phyloP scores from a whole-genome alignment of 1,284 basidiomycete genomes.

The Phellopilus nigrolimitatus region DNA sequence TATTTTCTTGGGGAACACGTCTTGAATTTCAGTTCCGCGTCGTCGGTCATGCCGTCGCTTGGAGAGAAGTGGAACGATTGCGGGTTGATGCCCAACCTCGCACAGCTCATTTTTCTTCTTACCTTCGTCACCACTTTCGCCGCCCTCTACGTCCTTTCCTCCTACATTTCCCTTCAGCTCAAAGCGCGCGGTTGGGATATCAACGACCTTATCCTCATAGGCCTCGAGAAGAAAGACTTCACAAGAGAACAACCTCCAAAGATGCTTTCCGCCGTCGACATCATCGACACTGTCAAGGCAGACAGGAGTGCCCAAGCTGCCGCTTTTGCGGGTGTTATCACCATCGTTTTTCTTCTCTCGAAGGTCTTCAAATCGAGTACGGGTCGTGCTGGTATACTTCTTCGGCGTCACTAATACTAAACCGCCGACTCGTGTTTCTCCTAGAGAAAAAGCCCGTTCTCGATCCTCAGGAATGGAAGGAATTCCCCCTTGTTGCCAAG shows the following conservation, averaged over 20 bases:
- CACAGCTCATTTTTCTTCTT: constrained; percentile 47
- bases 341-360: constrained; percentile 36
- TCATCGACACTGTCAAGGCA: constrained; percentile 25
- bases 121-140: constrained; percentile 46
- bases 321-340: constrained; percentile 33
- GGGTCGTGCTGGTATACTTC: too few relatives aligned
- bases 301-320: constrained; percentile 22
- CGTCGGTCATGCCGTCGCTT: background rate
- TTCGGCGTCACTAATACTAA: background rate
- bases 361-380: constrained; percentile 42
- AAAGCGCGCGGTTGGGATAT: constrained; percentile 51
- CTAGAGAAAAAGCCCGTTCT: constrained; percentile 67
- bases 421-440: constrained; percentile 12
- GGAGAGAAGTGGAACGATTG: background rate
- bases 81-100: constrained; percentile 36
- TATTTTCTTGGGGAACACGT: constrained; percentile 2
- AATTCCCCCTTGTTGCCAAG: constrained; percentile 81
- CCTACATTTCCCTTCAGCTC: constrained; percentile 41
- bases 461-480: constrained; percentile 72
- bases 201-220: constrained; percentile 57
- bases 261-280: constrained; percentile 22
- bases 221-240: constrained; percentile 38
- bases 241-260: constrained; percentile 22
- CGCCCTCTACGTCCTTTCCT: constrained; percentile 41
- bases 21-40: too few relatives aligned